Evolutionary conservation across 352 stramenopile genomes (phyloP).

Genomic region (Globisporangium parvum): DNA sequence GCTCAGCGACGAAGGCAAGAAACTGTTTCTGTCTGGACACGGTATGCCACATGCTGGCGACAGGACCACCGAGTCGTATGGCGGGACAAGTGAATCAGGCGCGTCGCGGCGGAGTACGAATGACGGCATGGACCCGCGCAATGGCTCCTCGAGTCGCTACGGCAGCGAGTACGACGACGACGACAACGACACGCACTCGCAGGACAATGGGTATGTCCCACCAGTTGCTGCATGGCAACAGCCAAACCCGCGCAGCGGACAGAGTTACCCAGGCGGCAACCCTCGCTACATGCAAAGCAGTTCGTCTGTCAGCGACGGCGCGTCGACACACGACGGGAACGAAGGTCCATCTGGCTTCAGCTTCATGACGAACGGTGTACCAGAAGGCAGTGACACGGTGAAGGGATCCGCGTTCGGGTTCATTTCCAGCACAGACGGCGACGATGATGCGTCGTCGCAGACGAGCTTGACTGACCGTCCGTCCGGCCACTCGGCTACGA

Average conservation of each 20-base stretch:
- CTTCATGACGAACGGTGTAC: conserved; percentile 29
- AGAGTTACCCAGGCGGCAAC: conserved; percentile 23
- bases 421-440: conserved; percentile 38
- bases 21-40: conserved; percentile 64
- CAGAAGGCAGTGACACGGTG: conserved; percentile 9
- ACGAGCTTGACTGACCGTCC: conserved; percentile 37
- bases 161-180: conserved; percentile 51
- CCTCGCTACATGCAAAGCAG: conserved; percentile 17
- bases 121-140: conserved; percentile 29
- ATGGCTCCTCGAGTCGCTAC: conserved; percentile 35
- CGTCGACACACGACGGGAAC: conserved; percentile 12
- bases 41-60: conserved; percentile 18
- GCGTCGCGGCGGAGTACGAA: conserved; percentile 22
- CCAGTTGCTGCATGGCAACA: conserved; percentile 18
- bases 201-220: conserved; percentile 46
- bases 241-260: conserved; percentile 4
- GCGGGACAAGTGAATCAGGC: conserved; percentile 19
- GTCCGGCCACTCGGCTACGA: conserved; percentile 29
- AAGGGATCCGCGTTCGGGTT: conserved; percentile 73
- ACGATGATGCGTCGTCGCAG: conserved; percentile 39
- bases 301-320: conserved; percentile 21
- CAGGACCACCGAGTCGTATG: conserved; percentile 22
- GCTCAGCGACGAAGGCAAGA: conserved; percentile 82
- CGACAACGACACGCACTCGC: conserved; percentile 47
- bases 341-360: conserved; percentile 34